phyloP scores from a whole-genome alignment of 768 basidiomycete species.

The Baorangia bicolor region DNA sequence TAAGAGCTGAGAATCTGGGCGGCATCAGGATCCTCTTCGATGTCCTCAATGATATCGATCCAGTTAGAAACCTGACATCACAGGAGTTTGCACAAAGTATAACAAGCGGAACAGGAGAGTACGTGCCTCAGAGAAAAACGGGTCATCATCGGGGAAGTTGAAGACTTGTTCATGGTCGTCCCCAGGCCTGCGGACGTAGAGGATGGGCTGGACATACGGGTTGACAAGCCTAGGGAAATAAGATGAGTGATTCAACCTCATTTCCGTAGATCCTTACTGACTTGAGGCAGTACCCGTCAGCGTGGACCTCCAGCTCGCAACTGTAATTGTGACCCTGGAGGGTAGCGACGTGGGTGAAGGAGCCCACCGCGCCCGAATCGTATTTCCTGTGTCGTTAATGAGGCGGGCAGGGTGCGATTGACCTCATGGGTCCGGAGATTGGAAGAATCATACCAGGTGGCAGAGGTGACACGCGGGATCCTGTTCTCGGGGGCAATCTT shows the following conservation, averaged over 20 bases:
- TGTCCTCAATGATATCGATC: slow-evolving; percentile 87
- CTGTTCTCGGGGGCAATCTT: slow-evolving; percentile 84
- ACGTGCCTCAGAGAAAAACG: slow-evolving; percentile 85
- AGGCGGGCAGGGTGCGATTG: slow-evolving; percentile 14
- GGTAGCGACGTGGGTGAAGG: slow-evolving; percentile 85
- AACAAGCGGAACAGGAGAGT: not conserved
- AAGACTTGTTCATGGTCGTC: slow-evolving; percentile 71
- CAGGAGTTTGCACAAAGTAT: not conserved
- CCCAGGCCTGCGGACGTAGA: slow-evolving; percentile 83
- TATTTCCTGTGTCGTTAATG: slow-evolving; percentile 70
- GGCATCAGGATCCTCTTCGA: slow-evolving; percentile 81
- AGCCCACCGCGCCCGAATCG: slow-evolving; percentile 90
- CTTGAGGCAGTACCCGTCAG: slow-evolving; percentile 90
- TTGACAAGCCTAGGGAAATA: slow-evolving; percentile 68
- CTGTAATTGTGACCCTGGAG: slow-evolving; percentile 93
- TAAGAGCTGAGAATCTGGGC: slow-evolving; percentile 80
- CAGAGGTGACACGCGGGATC: slow-evolving; percentile 90
- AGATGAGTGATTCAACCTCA: slow-evolving; percentile 5
- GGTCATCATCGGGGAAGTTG: slow-evolving; percentile 80
- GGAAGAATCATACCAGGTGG: slow-evolving; percentile 66
- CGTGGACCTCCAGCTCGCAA: slow-evolving; percentile 91
- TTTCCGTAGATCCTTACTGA: slow-evolving; percentile 32
- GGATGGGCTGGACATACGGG: slow-evolving; percentile 89
- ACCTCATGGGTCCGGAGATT: slow-evolving; percentile 20
- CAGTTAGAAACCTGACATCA: slow-evolving; percentile 63